phyloP scores from a whole-genome alignment of 257 asterid genomes.

The Linaria vulgaris region DNA sequence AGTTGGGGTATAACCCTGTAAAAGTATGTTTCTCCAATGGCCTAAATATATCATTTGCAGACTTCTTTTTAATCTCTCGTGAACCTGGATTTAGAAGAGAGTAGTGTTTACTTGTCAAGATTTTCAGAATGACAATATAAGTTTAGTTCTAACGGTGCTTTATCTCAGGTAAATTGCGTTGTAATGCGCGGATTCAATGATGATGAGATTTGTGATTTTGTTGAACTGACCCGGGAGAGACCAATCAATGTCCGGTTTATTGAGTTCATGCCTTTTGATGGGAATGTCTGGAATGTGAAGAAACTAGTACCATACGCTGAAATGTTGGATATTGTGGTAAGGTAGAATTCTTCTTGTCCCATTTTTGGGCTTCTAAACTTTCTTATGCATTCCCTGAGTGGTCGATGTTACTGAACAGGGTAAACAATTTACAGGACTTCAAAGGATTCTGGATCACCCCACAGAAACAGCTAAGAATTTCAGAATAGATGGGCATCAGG shows the following conservation, averaged over 20 bases:
- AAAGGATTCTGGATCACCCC: conserved; percentile 77
- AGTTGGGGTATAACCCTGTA: conserved; percentile 84
- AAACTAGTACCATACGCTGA: conserved; percentile 92
- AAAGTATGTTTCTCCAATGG: conserved; percentile 52
- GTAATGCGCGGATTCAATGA: conserved; percentile 99
- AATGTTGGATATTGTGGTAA: conserved; percentile 93
- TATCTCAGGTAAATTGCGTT: conserved; percentile 85
- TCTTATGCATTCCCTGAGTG: conserved; percentile 31
- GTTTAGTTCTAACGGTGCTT: conserved; percentile 22
- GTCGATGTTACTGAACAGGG: conserved; percentile 56
- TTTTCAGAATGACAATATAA: conserved; percentile 12
- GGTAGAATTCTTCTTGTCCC: conserved; percentile 46
- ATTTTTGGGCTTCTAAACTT: conserved; percentile 19
- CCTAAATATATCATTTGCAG: conserved; percentile 2
- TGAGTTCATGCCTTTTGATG: conserved; percentile 98
- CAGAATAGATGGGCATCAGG: conserved; percentile 77
- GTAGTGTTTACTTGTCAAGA: not conserved
- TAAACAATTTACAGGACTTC: conserved; percentile 63
- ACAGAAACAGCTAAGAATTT: conserved; percentile 96
- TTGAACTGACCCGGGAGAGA: conserved; percentile 86
- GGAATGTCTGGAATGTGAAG: conserved; percentile 97
- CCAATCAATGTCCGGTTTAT: conserved; percentile 92
- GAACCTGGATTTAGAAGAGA: not conserved
- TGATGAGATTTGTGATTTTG: conserved; percentile 89
- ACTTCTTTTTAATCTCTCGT: not conserved